Evolutionary conservation across 2,329 filamentous ascomycete species (phyloP).

Genomic region (Cytospora mali): DNA sequence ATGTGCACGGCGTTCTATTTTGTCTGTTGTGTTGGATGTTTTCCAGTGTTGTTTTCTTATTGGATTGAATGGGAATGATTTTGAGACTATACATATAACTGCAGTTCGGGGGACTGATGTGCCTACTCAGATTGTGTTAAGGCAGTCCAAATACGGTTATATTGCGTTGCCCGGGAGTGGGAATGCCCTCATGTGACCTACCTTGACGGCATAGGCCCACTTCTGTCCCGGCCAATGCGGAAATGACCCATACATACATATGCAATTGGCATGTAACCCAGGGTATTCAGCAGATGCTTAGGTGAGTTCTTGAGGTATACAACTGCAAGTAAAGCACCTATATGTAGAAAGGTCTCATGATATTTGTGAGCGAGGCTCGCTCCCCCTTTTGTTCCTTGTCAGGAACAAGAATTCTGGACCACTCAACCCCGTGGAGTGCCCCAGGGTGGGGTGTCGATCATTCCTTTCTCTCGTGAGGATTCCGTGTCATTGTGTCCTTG

Average conservation of each 20-base stretch:
- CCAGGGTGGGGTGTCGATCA: constrained; percentile 11
- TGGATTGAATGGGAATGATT: neutral
- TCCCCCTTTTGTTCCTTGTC: too few relatives aligned
- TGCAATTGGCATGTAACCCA: too few relatives aligned
- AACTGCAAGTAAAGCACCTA: too few relatives aligned
- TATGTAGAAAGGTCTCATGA: neutral
- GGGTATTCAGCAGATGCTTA: too few relatives aligned
- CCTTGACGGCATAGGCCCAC: neutral
- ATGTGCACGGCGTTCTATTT: neutral
- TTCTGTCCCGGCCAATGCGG: neutral
- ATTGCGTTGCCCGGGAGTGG: neutral
- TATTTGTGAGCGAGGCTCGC: neutral
- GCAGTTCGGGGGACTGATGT: too few relatives aligned
- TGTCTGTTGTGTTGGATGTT: neutral
- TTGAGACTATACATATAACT: neutral
- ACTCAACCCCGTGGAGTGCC: neutral
- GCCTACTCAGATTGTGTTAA: too few relatives aligned
- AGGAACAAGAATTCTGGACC: neutral
- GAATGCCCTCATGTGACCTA: neutral
- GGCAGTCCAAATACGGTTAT: too few relatives aligned
- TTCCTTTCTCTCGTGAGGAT: constrained; percentile 18
- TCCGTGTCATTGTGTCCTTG: neutral
- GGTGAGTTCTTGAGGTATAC: too few relatives aligned
- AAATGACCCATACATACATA: neutral
- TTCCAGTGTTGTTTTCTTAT: neutral